Percentiles rank a stretch among this genome's conserved stretches.
phyloP scores from a whole-genome alignment of 768 basidiomycete genomes.

The Boletus bicolor region DNA sequence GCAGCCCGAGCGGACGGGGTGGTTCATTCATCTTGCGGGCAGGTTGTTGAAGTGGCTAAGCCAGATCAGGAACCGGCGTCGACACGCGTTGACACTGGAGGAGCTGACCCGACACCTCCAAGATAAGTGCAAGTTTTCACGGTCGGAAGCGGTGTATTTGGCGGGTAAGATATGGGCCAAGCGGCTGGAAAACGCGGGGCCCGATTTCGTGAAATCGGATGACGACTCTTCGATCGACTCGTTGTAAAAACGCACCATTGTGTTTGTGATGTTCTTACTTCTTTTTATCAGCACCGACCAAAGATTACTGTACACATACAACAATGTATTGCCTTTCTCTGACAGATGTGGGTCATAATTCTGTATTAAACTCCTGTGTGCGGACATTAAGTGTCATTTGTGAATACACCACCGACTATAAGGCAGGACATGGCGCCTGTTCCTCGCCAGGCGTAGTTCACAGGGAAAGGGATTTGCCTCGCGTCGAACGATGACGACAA shows the following conservation, averaged over 20 bases:
- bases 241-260: neutral
- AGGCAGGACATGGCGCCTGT: neutral
- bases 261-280: neutral
- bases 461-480: conserved; percentile 9
- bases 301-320: neutral
- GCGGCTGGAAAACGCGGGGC: conserved; percentile 18
- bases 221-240: conserved; percentile 15
- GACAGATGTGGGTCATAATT: conserved; percentile 1
- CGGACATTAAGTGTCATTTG: conserved; percentile 9
- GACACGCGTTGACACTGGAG: conserved; percentile 15
- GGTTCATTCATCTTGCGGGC: conserved; percentile 26
- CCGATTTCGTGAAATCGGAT: conserved; percentile 25
- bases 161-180: conserved; percentile 24
- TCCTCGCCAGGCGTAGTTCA: conserved; percentile 9
- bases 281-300: conserved; percentile 6
- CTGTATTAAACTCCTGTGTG: neutral
- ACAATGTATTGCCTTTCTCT: conserved; percentile 1
- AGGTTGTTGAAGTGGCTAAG: conserved; percentile 19
- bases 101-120: conserved; percentile 24
- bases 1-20: conserved; percentile 21
- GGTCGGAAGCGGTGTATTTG: conserved; percentile 20
- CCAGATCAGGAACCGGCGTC: conserved; percentile 12
- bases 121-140: conserved; percentile 22
- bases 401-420: neutral
- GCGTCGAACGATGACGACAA: conserved; percentile 1